Conservation (phyloP, 2,329 filamentous ascomycete genomes). For the Juglanconis sp. region DNA sequence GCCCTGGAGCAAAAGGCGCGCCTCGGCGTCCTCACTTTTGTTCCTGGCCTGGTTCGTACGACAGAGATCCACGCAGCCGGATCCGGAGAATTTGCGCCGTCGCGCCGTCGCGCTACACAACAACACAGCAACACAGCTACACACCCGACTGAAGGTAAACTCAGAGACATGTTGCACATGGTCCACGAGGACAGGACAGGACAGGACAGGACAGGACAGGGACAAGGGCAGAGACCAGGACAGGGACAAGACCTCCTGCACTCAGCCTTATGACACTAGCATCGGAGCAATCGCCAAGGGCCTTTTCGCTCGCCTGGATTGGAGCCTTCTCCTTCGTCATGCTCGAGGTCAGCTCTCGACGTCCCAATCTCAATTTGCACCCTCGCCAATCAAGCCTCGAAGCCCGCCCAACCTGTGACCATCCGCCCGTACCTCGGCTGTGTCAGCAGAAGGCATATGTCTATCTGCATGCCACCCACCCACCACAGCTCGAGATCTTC, state of each 20-base stretch:
- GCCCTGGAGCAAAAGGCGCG: too few relatives aligned
- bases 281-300: neutral
- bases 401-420: neutral
- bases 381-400: neutral
- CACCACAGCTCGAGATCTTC: neutral
- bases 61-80: neutral
- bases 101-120: too few relatives aligned
- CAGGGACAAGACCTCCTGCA: neutral
- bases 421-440: constrained; percentile 5
- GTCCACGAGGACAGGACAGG: neutral
- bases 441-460: constrained; percentile 14
- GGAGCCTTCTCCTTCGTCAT: neutral
- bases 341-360: too few relatives aligned
- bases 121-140: neutral
- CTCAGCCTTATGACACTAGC: neutral
- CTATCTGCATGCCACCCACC: neutral
- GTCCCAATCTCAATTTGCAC: too few relatives aligned
- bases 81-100: neutral
- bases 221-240: neutral
- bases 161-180: neutral
- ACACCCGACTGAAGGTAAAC: neutral
- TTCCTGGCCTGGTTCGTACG: neutral
- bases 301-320: neutral
- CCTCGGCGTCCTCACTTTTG: neutral
- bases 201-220: neutral